Conservation (phyloP, 345 rosid genomes). For the Syzygium aromaticum region DNA sequence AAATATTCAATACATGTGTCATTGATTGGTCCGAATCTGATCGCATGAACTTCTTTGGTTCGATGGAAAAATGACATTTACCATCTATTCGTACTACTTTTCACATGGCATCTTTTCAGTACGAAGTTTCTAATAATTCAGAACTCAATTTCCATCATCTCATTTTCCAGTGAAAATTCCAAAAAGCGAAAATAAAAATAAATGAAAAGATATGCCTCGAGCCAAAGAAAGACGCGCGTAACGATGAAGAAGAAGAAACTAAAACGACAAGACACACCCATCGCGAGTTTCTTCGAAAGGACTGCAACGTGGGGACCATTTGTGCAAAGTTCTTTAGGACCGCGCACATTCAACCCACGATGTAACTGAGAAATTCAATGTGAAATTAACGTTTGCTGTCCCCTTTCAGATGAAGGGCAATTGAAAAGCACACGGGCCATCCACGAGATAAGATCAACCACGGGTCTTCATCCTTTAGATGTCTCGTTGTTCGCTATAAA, state of each 20-base stretch:
- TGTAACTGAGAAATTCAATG: not conserved
- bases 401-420: not conserved
- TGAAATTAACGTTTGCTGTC: not conserved
- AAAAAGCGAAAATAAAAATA: not conserved
- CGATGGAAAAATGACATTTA: not conserved
- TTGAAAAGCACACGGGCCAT: not conserved
- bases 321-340: not conserved
- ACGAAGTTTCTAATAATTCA: not conserved
- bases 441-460: not conserved
- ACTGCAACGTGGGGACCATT: not conserved
- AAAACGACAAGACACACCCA: not conserved
- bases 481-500: not conserved
- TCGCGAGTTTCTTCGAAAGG: not conserved
- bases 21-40: not conserved
- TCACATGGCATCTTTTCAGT: not conserved
- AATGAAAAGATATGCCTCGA: not conserved
- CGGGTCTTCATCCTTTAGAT: not conserved
- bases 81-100: not conserved
- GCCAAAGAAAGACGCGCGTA: not conserved
- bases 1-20: not conserved
- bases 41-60: not conserved
- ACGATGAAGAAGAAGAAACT: not conserved
- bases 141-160: not conserved
- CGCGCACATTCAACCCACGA: not conserved
- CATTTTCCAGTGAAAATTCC: not conserved